Percentiles rank a stretch among this genome's conserved stretches.
Evolutionary conservation across 176 grass and related monocot genomes (phyloP).

Genomic region (Themeda triandra): DNA sequence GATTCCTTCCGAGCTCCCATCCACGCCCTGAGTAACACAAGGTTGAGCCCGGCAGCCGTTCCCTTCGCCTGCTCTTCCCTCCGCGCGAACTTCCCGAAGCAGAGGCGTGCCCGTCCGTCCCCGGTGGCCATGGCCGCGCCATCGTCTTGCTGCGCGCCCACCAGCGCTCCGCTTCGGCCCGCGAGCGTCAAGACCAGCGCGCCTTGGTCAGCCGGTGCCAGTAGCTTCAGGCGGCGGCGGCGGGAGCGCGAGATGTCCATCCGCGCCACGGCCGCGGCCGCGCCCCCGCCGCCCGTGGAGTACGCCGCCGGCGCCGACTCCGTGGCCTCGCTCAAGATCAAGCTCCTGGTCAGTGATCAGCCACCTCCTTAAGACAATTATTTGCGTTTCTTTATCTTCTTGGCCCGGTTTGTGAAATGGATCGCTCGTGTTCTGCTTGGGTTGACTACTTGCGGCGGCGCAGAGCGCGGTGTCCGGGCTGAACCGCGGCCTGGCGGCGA

Average conservation of each 20-base stretch:
- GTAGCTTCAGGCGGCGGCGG: neutral
- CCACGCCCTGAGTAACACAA: no score
- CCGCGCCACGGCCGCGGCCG: constrained; percentile 37
- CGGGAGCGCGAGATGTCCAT: neutral
- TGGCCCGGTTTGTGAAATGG: neutral
- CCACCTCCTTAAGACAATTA: no score
- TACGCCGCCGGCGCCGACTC: neutral
- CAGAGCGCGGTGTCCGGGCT: constrained; percentile 80
- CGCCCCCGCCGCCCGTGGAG: constrained; percentile 23
- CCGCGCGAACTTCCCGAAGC: neutral
- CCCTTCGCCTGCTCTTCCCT: no score
- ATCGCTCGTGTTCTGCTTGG: neutral
- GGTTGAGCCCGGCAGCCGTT: no score
- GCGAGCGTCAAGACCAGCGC: neutral
- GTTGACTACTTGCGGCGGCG: no score
- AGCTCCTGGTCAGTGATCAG: constrained; percentile 42
- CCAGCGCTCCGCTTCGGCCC: neutral
- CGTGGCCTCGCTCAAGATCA: constrained; percentile 52
- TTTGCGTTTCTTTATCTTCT: neutral
- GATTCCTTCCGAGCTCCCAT: neutral
- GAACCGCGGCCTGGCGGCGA: constrained; percentile 80
- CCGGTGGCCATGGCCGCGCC: constrained; percentile 42
- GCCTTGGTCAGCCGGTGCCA: neutral
- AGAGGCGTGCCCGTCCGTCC: no score
- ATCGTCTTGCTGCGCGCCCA: constrained; percentile 23